These are phyloP conservation scores for Venturia nashicola DNA, from an alignment of 2,329 filamentous ascomycete species.

Conservation along the genomic window DNA sequence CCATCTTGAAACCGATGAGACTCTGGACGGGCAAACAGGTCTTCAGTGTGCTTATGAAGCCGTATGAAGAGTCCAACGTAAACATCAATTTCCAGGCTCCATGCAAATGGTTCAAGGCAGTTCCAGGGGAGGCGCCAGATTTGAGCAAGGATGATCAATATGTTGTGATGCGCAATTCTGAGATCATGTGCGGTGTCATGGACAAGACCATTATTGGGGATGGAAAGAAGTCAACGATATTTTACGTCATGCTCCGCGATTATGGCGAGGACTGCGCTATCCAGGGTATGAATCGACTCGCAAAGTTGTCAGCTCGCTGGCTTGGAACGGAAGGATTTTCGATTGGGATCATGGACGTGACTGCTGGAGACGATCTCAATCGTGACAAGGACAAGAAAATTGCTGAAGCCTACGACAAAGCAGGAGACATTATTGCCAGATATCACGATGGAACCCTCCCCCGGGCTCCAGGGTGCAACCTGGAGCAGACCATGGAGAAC, in stretches of 20 bases:
- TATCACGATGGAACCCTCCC: constrained; percentile 72
- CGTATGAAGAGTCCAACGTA: constrained; percentile 72
- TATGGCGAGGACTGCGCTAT: constrained; percentile 84
- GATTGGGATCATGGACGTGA: constrained; percentile 91
- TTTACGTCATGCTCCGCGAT: constrained; percentile 92
- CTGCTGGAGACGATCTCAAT: constrained; percentile 60
- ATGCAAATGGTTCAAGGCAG: constrained; percentile 64
- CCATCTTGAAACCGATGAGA: constrained; percentile 71
- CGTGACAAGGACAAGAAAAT: constrained; percentile 66
- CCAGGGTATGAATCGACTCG: constrained; percentile 83
- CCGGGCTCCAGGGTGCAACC: constrained; percentile 78
- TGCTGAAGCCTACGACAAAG: constrained; percentile 63
- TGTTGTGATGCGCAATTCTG: constrained; percentile 88
- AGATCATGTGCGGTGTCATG: constrained; percentile 95
- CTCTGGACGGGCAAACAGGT: constrained; percentile 97
- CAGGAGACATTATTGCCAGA: constrained; percentile 68
- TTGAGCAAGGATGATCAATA: constrained; percentile 66
- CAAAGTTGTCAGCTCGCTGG: constrained; percentile 79
- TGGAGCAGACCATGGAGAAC: constrained; percentile 86
- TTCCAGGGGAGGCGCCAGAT: constrained; percentile 56
- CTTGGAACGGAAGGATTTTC: constrained; percentile 89
- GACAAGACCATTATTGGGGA: constrained; percentile 96
- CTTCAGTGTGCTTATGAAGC: constrained; percentile 83
- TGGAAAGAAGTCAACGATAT: constrained; percentile 95
- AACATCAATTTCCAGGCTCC: constrained; percentile 87